Conservation (phyloP, 768 basidiomycete genomes). For the Leccinum longicurvipes region DNA sequence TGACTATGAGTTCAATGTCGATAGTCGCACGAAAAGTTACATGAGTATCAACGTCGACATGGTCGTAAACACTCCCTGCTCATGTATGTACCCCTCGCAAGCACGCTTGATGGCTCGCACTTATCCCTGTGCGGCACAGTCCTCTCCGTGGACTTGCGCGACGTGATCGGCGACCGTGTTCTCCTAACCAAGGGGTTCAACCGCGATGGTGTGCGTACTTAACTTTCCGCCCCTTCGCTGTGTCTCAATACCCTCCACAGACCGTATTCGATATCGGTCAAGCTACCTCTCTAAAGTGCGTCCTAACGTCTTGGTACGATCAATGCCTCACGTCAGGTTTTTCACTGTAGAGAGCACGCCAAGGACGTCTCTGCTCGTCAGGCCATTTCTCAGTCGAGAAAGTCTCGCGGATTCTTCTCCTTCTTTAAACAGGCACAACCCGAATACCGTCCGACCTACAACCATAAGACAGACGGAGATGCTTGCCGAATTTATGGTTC, state of each 20-base stretch:
- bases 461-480: constrained; percentile 60
- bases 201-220: constrained; percentile 71
- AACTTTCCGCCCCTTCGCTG: not conserved
- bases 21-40: constrained; percentile 53
- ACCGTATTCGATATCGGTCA: constrained; percentile 80
- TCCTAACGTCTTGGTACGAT: not conserved
- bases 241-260: constrained; percentile 32
- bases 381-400: constrained; percentile 68
- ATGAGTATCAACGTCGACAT: constrained; percentile 91
- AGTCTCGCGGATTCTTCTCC: constrained; percentile 70
- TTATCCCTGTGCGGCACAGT: constrained; percentile 40
- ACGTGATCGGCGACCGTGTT: constrained; percentile 90
- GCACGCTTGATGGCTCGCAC: not conserved
- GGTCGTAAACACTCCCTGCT: constrained; percentile 90
- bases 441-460: constrained; percentile 69
- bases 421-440: constrained; percentile 43
- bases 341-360: constrained; percentile 53
- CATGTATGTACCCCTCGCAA: constrained; percentile 56
- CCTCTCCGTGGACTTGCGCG: constrained; percentile 84
- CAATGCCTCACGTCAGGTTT: not conserved
- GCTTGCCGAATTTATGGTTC: constrained; percentile 89
- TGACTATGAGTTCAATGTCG: constrained; percentile 86
- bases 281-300: constrained; percentile 67
- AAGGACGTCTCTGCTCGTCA: constrained; percentile 63
- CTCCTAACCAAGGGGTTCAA: constrained; percentile 76